Evolutionary conservation across 805 yeast genomes (phyloP).

Genomic region (Pichia gijzeniarum): DNA sequence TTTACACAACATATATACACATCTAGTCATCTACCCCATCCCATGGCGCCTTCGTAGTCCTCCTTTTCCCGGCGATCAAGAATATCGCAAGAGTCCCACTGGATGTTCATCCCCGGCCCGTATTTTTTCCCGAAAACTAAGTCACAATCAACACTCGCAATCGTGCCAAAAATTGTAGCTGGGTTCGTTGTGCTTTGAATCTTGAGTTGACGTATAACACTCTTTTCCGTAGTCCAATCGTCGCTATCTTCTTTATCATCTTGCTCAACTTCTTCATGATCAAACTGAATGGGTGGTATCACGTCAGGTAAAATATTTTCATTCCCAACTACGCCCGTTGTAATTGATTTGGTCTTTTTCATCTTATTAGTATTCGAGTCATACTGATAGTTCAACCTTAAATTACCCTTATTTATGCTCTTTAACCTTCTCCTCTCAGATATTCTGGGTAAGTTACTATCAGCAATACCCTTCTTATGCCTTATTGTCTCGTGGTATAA

Average conservation of each 20-base stretch:
- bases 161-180: slow-evolving; percentile 22
- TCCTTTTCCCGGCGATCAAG: slow-evolving; percentile 22
- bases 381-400: slow-evolving; percentile 2
- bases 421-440: background rate
- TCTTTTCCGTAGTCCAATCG: slow-evolving; percentile 2
- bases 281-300: background rate
- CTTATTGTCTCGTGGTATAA: background rate
- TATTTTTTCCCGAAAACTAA: slow-evolving; percentile 22
- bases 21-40: slow-evolving; percentile 13
- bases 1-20: slow-evolving; percentile 19
- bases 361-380: background rate
- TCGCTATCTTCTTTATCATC: background rate
- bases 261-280: background rate
- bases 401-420: background rate
- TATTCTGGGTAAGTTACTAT: background rate
- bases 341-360: background rate
- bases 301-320: slow-evolving; percentile 3
- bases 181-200: slow-evolving; percentile 19
- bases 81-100: slow-evolving; percentile 22
- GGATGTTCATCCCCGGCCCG: slow-evolving; percentile 20
- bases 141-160: slow-evolving; percentile 18
- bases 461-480: background rate
- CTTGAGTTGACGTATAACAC: background rate
- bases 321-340: background rate
- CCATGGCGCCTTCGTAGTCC: slow-evolving; percentile 26